Percentiles rank a stretch among this genome's conserved stretches.
Conservation (phyloP, 1,284 basidiomycete genomes). For the Ceratobasidium sp. region DNA sequence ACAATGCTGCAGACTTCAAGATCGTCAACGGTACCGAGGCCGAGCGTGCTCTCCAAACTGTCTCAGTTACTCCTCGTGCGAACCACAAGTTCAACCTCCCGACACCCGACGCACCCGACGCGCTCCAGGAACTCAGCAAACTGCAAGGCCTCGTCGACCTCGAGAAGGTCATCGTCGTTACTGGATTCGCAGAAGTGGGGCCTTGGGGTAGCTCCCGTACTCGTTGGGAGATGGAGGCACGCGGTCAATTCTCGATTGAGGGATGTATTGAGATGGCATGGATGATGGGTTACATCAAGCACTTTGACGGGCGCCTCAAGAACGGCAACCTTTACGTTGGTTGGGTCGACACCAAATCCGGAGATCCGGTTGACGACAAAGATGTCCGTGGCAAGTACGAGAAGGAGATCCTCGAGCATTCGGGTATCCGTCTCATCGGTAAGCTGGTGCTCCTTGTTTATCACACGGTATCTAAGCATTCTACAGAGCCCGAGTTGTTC, state of each 20-base stretch:
- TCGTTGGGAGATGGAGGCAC: constrained; percentile 99
- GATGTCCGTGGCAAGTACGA: constrained; percentile 94
- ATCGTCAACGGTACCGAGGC: constrained; percentile 89
- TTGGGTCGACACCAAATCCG: constrained; percentile 96
- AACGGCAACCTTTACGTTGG: constrained; percentile 92
- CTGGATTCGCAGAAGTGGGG: constrained; percentile 97
- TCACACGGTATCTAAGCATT: constrained; percentile 34
- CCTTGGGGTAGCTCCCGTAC: constrained; percentile 98
- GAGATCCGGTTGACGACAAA: constrained; percentile 97
- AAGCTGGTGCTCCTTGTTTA: constrained; percentile 49
- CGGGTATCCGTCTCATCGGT: constrained; percentile 97
- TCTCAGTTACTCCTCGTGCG: constrained; percentile 92
- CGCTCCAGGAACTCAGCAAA: constrained; percentile 74
- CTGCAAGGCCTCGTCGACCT: constrained; percentile 89
- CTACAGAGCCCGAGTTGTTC: constrained; percentile 92
- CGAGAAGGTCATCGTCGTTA: constrained; percentile 93
- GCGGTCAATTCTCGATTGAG: constrained; percentile 92
- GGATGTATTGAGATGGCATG: constrained; percentile 99
- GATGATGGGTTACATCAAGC: constrained; percentile 99
- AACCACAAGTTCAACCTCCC: constrained; percentile 98
- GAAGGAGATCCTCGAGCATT: constrained; percentile 88
- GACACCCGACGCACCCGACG: constrained; percentile 68
- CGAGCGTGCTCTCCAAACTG: constrained; percentile 90
- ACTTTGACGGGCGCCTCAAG: constrained; percentile 96
- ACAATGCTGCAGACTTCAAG: constrained; percentile 96